Percentiles rank a stretch among this genome's conserved stretches.
phyloP scores from a whole-genome alignment of 148 eudicot genomes.

The Beta vulgaris region DNA sequence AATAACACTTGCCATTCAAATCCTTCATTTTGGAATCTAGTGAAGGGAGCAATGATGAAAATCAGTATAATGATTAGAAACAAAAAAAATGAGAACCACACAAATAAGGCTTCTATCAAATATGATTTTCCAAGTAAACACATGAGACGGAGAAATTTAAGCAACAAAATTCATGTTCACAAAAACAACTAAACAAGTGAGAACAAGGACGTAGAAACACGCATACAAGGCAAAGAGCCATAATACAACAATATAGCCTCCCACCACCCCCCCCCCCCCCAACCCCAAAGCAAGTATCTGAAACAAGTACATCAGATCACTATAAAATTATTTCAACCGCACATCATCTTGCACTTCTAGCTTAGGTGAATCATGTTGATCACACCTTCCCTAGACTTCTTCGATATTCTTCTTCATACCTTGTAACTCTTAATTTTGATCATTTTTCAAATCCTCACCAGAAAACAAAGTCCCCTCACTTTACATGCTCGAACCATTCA shows the following conservation, averaged over 20 bases:
- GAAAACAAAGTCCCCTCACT: background rate
- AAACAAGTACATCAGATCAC: background rate
- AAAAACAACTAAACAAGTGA: background rate
- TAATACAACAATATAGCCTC: background rate
- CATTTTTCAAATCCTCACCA: background rate
- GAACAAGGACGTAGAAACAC: background rate
- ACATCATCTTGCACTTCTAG: background rate
- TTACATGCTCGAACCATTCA: background rate
- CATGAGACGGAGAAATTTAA: background rate
- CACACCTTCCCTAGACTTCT: no score
- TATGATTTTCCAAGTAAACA: no score
- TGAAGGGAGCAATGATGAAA: background rate
- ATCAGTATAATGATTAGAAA: background rate
- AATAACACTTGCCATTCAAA: background rate
- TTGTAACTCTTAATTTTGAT: background rate
- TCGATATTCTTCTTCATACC: no score
- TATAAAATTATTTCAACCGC: background rate
- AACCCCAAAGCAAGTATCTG: no score
- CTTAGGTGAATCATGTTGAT: no score
- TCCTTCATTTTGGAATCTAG: constrained; percentile 13
- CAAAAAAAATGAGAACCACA: background rate
- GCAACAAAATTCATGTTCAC: background rate
- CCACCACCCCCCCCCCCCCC: no score
- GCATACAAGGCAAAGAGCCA: background rate
- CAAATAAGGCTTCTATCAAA: background rate